Percentiles rank a stretch among this genome's conserved stretches.
Conservation (phyloP, 2,329 filamentous ascomycete species). For the Cladorrhinum sp. region DNA sequence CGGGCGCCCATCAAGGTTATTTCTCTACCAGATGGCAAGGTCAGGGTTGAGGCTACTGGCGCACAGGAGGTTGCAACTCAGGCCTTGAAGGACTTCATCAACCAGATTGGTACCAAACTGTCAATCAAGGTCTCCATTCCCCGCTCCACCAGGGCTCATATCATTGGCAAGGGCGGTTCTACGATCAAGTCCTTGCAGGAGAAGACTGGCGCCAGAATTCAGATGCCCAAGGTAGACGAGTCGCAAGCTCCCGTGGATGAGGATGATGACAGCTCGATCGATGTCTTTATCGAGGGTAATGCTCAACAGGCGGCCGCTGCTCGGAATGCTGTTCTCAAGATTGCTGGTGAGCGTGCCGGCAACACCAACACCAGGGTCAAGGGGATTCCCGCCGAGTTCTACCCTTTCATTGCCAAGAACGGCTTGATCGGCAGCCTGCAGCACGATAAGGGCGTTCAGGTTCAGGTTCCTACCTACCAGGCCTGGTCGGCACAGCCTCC, state of each 20-base stretch:
- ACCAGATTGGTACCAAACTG: slow-evolving; percentile 85
- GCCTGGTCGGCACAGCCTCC: slow-evolving; percentile 70
- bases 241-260: slow-evolving; percentile 55
- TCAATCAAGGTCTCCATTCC: slow-evolving; percentile 77
- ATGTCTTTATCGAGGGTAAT: slow-evolving; percentile 89
- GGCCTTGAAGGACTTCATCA: slow-evolving; percentile 83
- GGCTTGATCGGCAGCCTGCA: slow-evolving; percentile 65
- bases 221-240: slow-evolving; percentile 79
- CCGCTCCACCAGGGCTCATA: slow-evolving; percentile 76
- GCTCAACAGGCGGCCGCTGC: slow-evolving; percentile 82
- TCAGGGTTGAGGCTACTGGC: slow-evolving; percentile 82
- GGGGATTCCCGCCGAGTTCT: slow-evolving; percentile 85
- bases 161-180: slow-evolving; percentile 88
- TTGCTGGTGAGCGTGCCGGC: slow-evolving; percentile 80
- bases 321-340: slow-evolving; percentile 77
- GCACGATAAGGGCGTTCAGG: slow-evolving; percentile 68
- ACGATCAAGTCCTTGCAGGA: slow-evolving; percentile 89
- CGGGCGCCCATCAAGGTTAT: slow-evolving; percentile 81
- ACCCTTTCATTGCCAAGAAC: slow-evolving; percentile 87
- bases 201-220: slow-evolving; percentile 84
- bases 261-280: slow-evolving; percentile 77
- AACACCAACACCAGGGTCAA: slow-evolving; percentile 79
- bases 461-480: slow-evolving; percentile 80
- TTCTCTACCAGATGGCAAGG: slow-evolving; percentile 65
- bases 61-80: slow-evolving; percentile 80